Base-by-base conservation (phyloP, 495 filamentous ascomycete species). In the Staphylotrichum longicolle region DNA sequence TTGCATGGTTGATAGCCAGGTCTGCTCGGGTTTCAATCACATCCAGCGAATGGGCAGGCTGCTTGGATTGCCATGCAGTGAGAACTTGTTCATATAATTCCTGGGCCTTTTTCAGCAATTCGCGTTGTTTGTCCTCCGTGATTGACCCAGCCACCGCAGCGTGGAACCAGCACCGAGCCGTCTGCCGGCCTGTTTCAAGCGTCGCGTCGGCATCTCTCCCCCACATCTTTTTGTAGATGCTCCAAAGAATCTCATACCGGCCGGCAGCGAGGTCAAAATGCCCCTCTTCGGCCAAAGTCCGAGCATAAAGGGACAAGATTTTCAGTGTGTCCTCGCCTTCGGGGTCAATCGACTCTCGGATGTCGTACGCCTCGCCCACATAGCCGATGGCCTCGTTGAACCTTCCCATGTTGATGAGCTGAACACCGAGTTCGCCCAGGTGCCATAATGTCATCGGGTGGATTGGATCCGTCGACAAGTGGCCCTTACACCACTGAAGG, bases 1-100 rank as follows among this genome's bases (percentile, higher is more conserved):
- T 50, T 27, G 47, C 47, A 7, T 50, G n/a, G 30, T 50, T 50
- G 47, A 34, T 50, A 3, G 47, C 47, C 7, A 50, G 47, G 47
- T 34, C 47, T 14, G 47, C 47, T 50, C 47, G 20, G 6, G 47
- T 14, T 50, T 34, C 7, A 34, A 50, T 34, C 47, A 34, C 47
- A 4, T 48, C 10, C n/a, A 48, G 6, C 1, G 3, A 50, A 34
- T 6, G 5, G 10, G 30, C 47, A 12, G 27, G 7, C 11, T 34
- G 4, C 9, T 33, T 50, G 47, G 9, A 3, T 50, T 50, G 9
- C 47, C 47, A 50, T 5, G 47, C 12, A 14, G 27, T n/a, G 47
- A 50, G 27, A 11, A 50, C 47, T 6, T 33, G 9, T n/a, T 50
- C n/a, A 27, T 50, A 50, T 33, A 50, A 8, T 3, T 5, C 7